Evolutionary conservation across 805 yeast genomes (phyloP), one percentile per base, ranked within the genome.

Genomic region (Sugiyamaella mastotermitis): DNA sequence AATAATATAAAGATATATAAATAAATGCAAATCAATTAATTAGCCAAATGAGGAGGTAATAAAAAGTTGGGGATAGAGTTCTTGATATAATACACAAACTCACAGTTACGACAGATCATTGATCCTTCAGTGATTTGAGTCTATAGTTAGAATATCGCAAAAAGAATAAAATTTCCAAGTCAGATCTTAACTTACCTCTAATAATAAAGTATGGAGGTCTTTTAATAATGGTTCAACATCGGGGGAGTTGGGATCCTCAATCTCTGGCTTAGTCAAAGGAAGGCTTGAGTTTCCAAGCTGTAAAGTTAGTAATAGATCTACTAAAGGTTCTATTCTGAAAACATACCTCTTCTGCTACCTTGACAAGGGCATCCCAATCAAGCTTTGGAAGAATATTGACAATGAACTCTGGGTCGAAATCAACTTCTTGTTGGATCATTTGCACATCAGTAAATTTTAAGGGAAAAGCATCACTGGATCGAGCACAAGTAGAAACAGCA

Each of bases 21-120:
- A 28, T 10, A 11, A 9, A n/a, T 29, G 17, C 37, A 10, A 37
- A 9, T n/a, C 26, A 18, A 19, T 26, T 39, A 45, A 25, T 45
- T 42, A 3, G 88, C 94, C 50, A 92, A 68, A 57, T 92, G 97
- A 5, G 97, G 97, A 22, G 98, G 97, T 24, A 92, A 71, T 38
- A 92, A 65, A 62, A 92, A 82, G 68, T 90, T 90, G 24, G 99
- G 96, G 51, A 92, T 87, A 36, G 92, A 78, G 67, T 86, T 88
- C 62, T 88, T 90, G 65, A 92, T 83, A 65, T 82, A 76, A 62
- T 88, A 92, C 5, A 83, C 68, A 60, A 90, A 97, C 1, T 76
- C 79, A 58, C 99, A 92, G 62, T 80, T 80, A 16, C 72, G 68
- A 58, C 99, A 92, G 9, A 68, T 68, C 97, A 92, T 86, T 52